Evolutionary conservation across 495 filamentous ascomycete species (phyloP).

Genomic region (Baudoinia panamericana): DNA sequence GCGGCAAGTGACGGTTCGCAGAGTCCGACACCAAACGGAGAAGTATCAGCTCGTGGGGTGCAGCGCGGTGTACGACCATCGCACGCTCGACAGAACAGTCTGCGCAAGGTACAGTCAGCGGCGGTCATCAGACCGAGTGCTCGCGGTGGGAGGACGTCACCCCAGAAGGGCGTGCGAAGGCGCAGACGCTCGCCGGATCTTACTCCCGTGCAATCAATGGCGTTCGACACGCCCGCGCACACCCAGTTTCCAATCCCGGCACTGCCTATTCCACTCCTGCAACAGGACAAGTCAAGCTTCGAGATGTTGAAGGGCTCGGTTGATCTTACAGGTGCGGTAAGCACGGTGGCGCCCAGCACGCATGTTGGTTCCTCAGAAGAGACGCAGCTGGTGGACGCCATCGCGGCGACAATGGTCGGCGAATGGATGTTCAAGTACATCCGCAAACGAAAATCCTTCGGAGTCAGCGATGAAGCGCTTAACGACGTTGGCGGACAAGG

Average conservation of each 20-base stretch:
- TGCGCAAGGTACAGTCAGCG: constrained; percentile 77
- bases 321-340: not conserved
- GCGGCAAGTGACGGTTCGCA: constrained; percentile 63
- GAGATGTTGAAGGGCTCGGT: constrained; percentile 12
- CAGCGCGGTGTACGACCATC: constrained; percentile 16
- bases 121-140: constrained; percentile 47
- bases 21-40: constrained; percentile 53
- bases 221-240: constrained; percentile 12
- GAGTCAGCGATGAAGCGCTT: constrained; percentile 52
- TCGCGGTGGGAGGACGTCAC: constrained; percentile 22
- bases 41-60: constrained; percentile 10
- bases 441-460: constrained; percentile 81
- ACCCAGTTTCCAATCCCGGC: constrained; percentile 15
- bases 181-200: constrained; percentile 15
- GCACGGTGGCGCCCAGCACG: not conserved
- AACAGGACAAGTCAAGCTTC: constrained; percentile 2
- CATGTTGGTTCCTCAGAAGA: constrained; percentile 1
- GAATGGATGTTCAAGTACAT: constrained; percentile 99
- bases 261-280: constrained; percentile 6
- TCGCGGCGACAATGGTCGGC: constrained; percentile 96
- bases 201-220: constrained; percentile 19
- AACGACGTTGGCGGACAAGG: constrained; percentile 26
- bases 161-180: constrained; percentile 14
- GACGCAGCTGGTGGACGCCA: constrained; percentile 72
- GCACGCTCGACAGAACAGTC: constrained; percentile 31